These are phyloP conservation scores for Narthecium ossifragum DNA, from an alignment of 106 monocot species.

Conservation along the genomic window DNA sequence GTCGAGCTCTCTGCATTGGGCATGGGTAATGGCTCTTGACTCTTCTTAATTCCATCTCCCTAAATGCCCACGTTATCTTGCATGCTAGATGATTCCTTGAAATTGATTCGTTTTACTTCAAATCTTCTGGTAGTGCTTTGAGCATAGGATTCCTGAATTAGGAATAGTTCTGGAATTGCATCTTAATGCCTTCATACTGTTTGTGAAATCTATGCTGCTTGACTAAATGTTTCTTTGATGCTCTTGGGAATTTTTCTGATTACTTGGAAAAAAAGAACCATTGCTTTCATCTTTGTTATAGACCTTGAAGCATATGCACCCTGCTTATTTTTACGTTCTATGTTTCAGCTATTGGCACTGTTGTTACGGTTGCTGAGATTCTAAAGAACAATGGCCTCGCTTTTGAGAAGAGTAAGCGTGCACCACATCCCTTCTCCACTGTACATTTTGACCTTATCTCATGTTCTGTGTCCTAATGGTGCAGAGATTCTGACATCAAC, in stretches of 20 bases:
- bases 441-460: neutral
- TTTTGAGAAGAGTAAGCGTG: constrained; percentile 28
- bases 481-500: constrained; percentile 32
- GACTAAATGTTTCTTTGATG: no score
- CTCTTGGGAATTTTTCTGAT: neutral
- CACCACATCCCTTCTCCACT: neutral
- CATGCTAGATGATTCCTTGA: neutral
- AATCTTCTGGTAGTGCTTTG: neutral
- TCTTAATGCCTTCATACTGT: no score
- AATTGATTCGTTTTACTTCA: neutral
- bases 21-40: constrained; percentile 57
- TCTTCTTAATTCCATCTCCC: neutral
- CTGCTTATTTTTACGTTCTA: neutral
- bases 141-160: neutral
- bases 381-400: constrained; percentile 35
- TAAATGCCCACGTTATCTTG: neutral
- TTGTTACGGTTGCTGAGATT: constrained; percentile 33
- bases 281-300: neutral
- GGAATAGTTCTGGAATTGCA: neutral
- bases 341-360: constrained; percentile 30
- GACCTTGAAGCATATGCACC: neutral
- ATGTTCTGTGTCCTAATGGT: neutral
- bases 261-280: neutral
- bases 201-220: neutral
- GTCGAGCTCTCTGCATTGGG: constrained; percentile 69